Conservation (phyloP, 495 filamentous ascomycete species). For the Aspergillus nidulans region DNA sequence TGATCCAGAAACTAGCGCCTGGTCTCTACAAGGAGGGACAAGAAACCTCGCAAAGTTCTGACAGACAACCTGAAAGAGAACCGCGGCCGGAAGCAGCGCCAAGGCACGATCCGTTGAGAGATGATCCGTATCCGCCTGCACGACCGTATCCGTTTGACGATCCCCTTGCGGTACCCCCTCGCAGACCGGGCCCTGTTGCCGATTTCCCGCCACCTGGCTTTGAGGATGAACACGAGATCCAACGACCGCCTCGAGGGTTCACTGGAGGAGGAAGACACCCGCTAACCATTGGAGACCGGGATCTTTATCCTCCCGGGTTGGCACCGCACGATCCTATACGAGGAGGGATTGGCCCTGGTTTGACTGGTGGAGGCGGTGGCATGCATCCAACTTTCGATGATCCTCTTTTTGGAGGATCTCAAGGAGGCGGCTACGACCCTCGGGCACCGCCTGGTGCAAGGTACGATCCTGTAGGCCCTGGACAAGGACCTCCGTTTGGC, state of each 20-base stretch:
- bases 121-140: conserved; percentile 53
- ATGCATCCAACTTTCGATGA: conserved; percentile 98
- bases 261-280: conserved; percentile 49
- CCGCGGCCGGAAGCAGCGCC: conserved; percentile 21
- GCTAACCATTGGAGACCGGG: conserved; percentile 70
- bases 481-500: conserved; percentile 46
- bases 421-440: conserved; percentile 38
- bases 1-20: conserved; percentile 77
- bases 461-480: conserved; percentile 83
- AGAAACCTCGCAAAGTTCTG: conserved; percentile 45
- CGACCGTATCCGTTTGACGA: conserved; percentile 65
- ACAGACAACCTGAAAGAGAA: conserved; percentile 24
- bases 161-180: conserved; percentile 58
- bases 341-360: conserved; percentile 54
- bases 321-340: conserved; percentile 80
- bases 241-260: conserved; percentile 57
- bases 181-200: conserved; percentile 63
- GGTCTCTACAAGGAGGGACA: conserved; percentile 72
- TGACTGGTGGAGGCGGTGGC: conserved; percentile 57
- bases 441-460: conserved; percentile 54
- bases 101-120: conserved; percentile 47
- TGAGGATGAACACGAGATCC: conserved; percentile 88
- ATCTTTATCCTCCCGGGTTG: conserved; percentile 82
- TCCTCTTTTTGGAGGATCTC: conserved; percentile 71
- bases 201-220: conserved; percentile 86